These are phyloP conservation scores for Pseudozyma tsukubaensis DNA, from an alignment of 1,284 basidiomycete genomes.

Conservation along the genomic window DNA sequence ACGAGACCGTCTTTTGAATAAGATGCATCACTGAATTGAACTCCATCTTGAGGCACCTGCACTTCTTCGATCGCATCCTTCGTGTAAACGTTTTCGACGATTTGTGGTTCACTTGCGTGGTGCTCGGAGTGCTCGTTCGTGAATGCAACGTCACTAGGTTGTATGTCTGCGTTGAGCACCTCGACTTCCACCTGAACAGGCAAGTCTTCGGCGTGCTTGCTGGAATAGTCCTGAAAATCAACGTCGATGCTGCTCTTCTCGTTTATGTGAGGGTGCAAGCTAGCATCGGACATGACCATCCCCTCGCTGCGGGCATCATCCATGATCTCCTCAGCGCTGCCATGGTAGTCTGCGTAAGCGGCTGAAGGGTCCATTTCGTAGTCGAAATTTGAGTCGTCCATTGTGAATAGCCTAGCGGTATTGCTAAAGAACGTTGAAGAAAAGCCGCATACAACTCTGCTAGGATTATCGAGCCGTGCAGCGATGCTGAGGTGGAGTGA, in stretches of 20 bases:
- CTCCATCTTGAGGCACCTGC: not conserved
- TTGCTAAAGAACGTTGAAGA: too few species aligned
- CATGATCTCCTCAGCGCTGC: constrained; percentile 30
- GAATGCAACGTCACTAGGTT: too few species aligned
- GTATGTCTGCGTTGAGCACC: too few species aligned
- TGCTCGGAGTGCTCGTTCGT: not conserved
- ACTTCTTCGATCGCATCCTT: too few species aligned
- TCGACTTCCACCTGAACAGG: not conserved
- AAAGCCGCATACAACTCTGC: too few species aligned
- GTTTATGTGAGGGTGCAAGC: constrained; percentile 6
- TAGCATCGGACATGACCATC: constrained; percentile 32
- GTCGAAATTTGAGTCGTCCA: constrained; percentile 33
- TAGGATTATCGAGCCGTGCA: too few species aligned
- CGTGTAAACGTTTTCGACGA: too few species aligned
- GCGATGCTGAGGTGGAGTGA: too few species aligned
- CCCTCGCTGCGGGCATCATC: constrained; percentile 27
- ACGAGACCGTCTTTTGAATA: too few species aligned
- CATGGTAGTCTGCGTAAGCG: constrained; percentile 1
- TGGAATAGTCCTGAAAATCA: constrained; percentile 26
- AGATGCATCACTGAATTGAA: not conserved
- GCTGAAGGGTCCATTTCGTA: constrained; percentile 46
- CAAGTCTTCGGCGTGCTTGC: not conserved
- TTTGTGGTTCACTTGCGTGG: not conserved
- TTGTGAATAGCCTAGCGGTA: constrained; percentile 4
- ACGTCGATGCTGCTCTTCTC: constrained; percentile 33